Evolutionary conservation across 768 basidiomycete genomes (phyloP).

Genomic region (Mycena maculata): DNA sequence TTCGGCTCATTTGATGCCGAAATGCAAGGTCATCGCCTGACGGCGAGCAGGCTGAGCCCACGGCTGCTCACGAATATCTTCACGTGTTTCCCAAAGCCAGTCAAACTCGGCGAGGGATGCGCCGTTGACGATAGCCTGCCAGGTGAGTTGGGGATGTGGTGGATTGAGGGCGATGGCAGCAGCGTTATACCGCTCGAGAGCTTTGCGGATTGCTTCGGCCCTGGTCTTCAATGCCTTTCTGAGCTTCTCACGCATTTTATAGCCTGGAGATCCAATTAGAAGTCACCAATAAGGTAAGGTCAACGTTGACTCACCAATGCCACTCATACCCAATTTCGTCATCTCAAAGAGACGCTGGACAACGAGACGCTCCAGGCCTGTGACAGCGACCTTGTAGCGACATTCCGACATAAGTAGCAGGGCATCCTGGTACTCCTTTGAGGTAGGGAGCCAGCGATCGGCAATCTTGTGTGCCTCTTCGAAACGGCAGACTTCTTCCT

Average conservation of each 20-base stretch:
- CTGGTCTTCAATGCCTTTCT: not conserved
- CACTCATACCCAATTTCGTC: constrained; percentile 6
- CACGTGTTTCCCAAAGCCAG: constrained; percentile 43
- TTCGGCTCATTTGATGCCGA: constrained; percentile 21
- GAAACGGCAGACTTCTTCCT: not conserved
- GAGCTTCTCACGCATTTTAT: constrained; percentile 16
- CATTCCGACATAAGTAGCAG: not conserved
- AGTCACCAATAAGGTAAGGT: not conserved
- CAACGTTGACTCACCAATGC: constrained; percentile 1
- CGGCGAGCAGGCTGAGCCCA: constrained; percentile 44
- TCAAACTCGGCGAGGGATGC: constrained; percentile 46
- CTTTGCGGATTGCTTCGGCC: constrained; percentile 2
- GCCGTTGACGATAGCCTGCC: constrained; percentile 17
- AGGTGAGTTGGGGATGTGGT: not conserved
- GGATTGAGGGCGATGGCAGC: not conserved
- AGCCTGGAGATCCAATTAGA: not conserved
- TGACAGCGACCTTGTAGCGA: not conserved
- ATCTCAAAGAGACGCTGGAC: not conserved
- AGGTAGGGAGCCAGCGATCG: not conserved
- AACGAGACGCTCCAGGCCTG: not conserved
- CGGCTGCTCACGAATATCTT: constrained; percentile 40
- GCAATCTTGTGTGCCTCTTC: not conserved
- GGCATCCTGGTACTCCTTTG: not conserved
- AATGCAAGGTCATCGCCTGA: constrained; percentile 40
- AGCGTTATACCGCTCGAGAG: not conserved